These are phyloP conservation scores for Fomitopsis pinicola DNA, from an alignment of 1,284 basidiomycete species.

Conservation along the genomic window DNA sequence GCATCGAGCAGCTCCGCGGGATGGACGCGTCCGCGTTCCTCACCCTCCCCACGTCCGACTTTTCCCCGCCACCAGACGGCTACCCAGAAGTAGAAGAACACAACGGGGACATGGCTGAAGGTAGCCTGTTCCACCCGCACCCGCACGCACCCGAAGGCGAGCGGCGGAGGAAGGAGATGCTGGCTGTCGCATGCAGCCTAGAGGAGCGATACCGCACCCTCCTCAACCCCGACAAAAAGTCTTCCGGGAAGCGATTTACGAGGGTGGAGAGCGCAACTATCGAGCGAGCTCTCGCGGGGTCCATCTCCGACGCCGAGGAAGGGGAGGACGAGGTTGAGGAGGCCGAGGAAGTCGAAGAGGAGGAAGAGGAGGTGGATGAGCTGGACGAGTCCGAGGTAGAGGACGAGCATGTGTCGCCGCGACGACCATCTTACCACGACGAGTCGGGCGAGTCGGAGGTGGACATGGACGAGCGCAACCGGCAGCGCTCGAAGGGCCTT, in stretches of 20 bases:
- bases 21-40: conserved; percentile 73
- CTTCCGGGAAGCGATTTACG: conserved; percentile 18
- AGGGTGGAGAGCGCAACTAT: conserved; percentile 5
- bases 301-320: conserved; percentile 1
- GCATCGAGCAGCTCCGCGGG: conserved; percentile 77
- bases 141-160: conserved; percentile 59
- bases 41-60: conserved; percentile 50
- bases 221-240: conserved; percentile 53
- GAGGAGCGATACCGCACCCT: conserved; percentile 69
- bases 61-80: conserved; percentile 32
- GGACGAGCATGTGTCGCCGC: conserved; percentile 2
- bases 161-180: conserved; percentile 64
- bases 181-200: conserved; percentile 56
- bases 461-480: conserved; percentile 21
- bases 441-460: conserved; percentile 26
- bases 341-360: conserved; percentile 8
- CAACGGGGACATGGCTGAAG: conserved; percentile 12
- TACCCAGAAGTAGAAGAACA: not conserved
- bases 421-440: conserved; percentile 10
- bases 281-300: conserved; percentile 3
- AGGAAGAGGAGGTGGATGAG: conserved; percentile 15
- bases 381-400: conserved; percentile 1
- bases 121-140: conserved; percentile 34
- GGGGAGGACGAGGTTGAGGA: conserved; percentile 9
- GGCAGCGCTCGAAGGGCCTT: conserved; percentile 26